Evolutionary conservation across 164 flowering plant genomes (phyloP).

Genomic region (Sedum album): DNA sequence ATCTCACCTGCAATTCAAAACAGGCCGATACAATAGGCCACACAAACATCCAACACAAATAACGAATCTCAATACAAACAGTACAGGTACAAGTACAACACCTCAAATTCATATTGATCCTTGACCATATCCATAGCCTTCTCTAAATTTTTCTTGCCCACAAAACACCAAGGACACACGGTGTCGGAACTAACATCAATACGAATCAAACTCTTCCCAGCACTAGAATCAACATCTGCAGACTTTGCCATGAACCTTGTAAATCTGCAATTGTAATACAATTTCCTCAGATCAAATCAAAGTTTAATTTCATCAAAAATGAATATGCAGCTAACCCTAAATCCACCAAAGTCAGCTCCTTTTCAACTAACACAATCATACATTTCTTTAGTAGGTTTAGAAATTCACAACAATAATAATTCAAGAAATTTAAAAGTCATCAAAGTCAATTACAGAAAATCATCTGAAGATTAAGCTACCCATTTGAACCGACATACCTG

Average conservation of each 20-base stretch:
- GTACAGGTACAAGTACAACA: no score
- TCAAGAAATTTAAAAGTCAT: no score
- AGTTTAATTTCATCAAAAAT: no score
- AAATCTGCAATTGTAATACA: conserved; percentile 18
- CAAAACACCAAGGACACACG: conserved; percentile 97
- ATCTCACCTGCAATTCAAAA: conserved; percentile 44
- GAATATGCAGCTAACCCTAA: no score
- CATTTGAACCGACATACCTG: no score
- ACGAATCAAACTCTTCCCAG: conserved; percentile 51
- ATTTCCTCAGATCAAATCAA: neutral
- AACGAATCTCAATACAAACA: no score
- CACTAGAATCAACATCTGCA: conserved; percentile 10
- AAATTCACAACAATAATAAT: no score
- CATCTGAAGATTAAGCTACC: no score
- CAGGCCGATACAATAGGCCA: neutral
- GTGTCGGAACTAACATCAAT: conserved; percentile 80
- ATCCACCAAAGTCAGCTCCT: no score
- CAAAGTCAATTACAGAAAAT: no score
- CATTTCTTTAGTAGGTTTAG: no score
- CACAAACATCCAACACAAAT: neutral
- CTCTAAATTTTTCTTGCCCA: conserved; percentile 80
- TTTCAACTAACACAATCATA: no score
- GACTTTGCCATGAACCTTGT: conserved; percentile 42
- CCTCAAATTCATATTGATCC: conserved; percentile 79
- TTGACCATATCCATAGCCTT: conserved; percentile 63